Evolutionary conservation across 1,139 yeast genomes (phyloP).

Genomic region (Scheffersomyces cryptocercus): DNA sequence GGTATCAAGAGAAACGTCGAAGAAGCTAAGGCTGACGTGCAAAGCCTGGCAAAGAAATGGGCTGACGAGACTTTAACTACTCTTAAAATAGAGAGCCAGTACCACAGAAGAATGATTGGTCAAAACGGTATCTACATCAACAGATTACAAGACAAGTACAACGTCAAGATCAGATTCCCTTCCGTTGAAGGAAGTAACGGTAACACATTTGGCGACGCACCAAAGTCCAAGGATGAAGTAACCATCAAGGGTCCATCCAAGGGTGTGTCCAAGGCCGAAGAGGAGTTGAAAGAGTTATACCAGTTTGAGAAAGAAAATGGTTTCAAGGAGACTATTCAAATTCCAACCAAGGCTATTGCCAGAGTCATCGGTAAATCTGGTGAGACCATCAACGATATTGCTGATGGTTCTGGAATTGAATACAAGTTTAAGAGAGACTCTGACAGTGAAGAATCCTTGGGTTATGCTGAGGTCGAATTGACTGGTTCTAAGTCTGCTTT

Average conservation of each 20-base stretch:
- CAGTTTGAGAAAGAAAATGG: slow-evolving; percentile 91
- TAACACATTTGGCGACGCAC: slow-evolving; percentile 34
- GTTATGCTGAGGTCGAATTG: slow-evolving; percentile 61
- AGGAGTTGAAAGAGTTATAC: slow-evolving; percentile 80
- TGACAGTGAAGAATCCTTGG: slow-evolving; percentile 41
- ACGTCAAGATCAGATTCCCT: slow-evolving; percentile 81
- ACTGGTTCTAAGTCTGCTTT: slow-evolving; percentile 84
- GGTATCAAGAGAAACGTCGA: slow-evolving; percentile 84
- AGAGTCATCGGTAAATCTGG: slow-evolving; percentile 90
- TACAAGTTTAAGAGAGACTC: slow-evolving; percentile 60
- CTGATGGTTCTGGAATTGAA: slow-evolving; percentile 78
- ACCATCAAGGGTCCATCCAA: slow-evolving; percentile 88
- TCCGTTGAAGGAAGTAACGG: slow-evolving; percentile 28
- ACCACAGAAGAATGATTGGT: slow-evolving; percentile 84
- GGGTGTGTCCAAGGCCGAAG: slow-evolving; percentile 83
- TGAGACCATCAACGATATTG: slow-evolving; percentile 78
- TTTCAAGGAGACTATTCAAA: slow-evolving; percentile 56
- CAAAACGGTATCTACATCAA: slow-evolving; percentile 78
- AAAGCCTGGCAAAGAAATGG: slow-evolving; percentile 66
- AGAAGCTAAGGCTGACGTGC: slow-evolving; percentile 64
- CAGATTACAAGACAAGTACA: slow-evolving; percentile 87
- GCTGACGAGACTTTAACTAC: slow-evolving; percentile 76
- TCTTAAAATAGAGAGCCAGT: slow-evolving; percentile 71
- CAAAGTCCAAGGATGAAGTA: slow-evolving; percentile 61
- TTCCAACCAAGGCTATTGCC: slow-evolving; percentile 75